Base-by-base conservation (phyloP, 352 stramenopile genomes). In the Globisporangium polare region DNA sequence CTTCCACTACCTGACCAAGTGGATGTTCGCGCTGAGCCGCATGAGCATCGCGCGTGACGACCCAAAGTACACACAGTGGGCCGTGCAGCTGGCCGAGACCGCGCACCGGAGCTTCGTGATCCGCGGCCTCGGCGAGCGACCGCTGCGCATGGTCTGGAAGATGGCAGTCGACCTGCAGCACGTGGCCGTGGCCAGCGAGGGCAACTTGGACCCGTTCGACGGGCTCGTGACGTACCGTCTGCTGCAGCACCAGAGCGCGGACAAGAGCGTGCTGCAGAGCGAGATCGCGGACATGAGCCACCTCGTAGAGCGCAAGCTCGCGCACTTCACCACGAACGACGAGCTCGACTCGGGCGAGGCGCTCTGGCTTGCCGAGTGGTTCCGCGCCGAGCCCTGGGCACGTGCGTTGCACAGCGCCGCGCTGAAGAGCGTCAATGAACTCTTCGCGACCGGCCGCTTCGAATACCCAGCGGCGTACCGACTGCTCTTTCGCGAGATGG, bases 1-100 rank as follows among this genome's bases (percentile, higher is more conserved):
- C 50, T 74, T 69, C 31, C 69, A 77, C 63, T 77, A 77, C 45
- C 47, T 77, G 29, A 77, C 66, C 55, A 77, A 77, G 50, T 77
- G 69, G 69, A 77, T 77, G 66, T 77, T 77, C 35, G 69, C 69
- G 27, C 56, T 77, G 29, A 66, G 62, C 9, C 66, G 66, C 22
- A 73, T 73, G 69, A 52, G 54, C 22, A 31, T 63, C 29, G 66
- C 69, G 0, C 39, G 51, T 12, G n/a, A 33, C 7, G 49, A 68
- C 49, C 43, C 52, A 26, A 47, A 46, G 37, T 74, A 66, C 52
- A 66, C 62, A 17, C n/a, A 58, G 39, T 72, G 63, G 68, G 68
- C 68, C 4, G 24, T 72, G 4, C 58, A 71, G 2, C 52, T 74
- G 20, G 68, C 64, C 2, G n/a, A 61, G 17, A 53, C 62, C 0